A percentile compares a stretch with the other conserved stretches of the same genome.
Evolutionary conservation across 1,284 basidiomycete genomes (phyloP).

Genomic region (Microbotryum saponariae): DNA sequence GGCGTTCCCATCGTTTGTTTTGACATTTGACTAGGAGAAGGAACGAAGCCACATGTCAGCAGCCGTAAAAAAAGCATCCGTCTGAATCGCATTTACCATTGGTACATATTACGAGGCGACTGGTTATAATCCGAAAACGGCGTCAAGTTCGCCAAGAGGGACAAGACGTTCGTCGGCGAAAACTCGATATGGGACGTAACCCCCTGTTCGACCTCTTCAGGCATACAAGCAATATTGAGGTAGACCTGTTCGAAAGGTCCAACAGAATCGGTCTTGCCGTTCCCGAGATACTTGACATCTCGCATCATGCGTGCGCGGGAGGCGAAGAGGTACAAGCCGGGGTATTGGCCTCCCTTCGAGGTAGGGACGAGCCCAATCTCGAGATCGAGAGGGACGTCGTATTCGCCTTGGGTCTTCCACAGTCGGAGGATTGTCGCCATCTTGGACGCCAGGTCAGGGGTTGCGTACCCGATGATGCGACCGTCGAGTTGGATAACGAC

Average conservation of each 20-base stretch:
- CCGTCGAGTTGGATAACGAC: slow-evolving; percentile 92
- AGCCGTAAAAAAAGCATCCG: background rate
- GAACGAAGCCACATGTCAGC: slow-evolving; percentile 31
- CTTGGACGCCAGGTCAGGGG: slow-evolving; percentile 62
- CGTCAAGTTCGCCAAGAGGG: slow-evolving; percentile 57
- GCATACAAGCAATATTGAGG: slow-evolving; percentile 92
- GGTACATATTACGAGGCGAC: slow-evolving; percentile 54
- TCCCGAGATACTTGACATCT: slow-evolving; percentile 83
- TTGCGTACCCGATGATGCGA: slow-evolving; percentile 90
- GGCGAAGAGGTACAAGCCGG: slow-evolving; percentile 89
- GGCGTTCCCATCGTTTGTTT: slow-evolving; percentile 99
- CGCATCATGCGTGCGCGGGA: slow-evolving; percentile 92
- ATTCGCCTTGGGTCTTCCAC: slow-evolving; percentile 87
- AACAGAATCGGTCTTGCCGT: slow-evolving; percentile 79
- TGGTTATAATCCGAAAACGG: slow-evolving; percentile 90
- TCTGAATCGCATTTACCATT: slow-evolving; percentile 39
- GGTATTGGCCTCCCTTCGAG: slow-evolving; percentile 90
- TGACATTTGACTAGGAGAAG: slow-evolving; percentile 66
- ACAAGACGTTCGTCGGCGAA: slow-evolving; percentile 89
- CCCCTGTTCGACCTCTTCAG: slow-evolving; percentile 74
- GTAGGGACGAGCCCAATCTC: slow-evolving; percentile 90
- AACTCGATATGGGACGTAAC: slow-evolving; percentile 83
- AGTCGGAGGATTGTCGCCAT: slow-evolving; percentile 78
- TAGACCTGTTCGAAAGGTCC: slow-evolving; percentile 99
- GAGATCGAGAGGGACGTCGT: slow-evolving; percentile 81